A percentile compares a stretch with the other conserved stretches of the same genome.
These are phyloP conservation scores for Geoglossum cookeanum DNA, from an alignment of 2,329 filamentous ascomycete species.

Conservation along the genomic window DNA sequence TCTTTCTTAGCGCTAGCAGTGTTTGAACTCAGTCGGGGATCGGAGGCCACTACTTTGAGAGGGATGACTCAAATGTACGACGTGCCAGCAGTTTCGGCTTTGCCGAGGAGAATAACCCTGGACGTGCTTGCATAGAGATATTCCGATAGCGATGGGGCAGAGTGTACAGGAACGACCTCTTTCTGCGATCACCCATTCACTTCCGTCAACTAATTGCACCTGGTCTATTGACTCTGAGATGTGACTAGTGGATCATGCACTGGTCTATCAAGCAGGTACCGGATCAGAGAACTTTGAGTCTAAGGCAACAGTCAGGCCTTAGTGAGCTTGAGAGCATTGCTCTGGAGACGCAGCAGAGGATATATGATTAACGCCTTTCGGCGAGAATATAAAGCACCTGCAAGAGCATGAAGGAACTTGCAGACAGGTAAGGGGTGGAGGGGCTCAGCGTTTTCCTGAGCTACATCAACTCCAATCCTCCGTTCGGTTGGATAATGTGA, in stretches of 20 bases:
- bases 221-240: background rate
- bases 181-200: too few relatives aligned
- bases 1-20: too few relatives aligned
- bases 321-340: too few relatives aligned
- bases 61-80: background rate
- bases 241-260: too few relatives aligned
- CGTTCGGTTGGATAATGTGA: too few relatives aligned
- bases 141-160: background rate
- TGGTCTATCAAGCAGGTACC: too few relatives aligned
- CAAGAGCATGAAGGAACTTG: too few relatives aligned
- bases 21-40: background rate
- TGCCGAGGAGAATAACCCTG: background rate
- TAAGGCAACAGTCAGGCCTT: background rate
- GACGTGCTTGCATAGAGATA: background rate
- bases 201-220: background rate
- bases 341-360: background rate
- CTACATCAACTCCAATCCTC: too few relatives aligned
- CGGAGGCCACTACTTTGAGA: background rate
- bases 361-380: background rate
- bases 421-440: too few relatives aligned
- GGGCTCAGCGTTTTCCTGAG: too few relatives aligned
- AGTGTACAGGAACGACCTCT: background rate
- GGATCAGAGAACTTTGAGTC: background rate
- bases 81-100: background rate
- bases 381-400: too few relatives aligned